Evolutionary conservation across 148 eudicot genomes (phyloP).

Genomic region (Silene uniflora): DNA sequence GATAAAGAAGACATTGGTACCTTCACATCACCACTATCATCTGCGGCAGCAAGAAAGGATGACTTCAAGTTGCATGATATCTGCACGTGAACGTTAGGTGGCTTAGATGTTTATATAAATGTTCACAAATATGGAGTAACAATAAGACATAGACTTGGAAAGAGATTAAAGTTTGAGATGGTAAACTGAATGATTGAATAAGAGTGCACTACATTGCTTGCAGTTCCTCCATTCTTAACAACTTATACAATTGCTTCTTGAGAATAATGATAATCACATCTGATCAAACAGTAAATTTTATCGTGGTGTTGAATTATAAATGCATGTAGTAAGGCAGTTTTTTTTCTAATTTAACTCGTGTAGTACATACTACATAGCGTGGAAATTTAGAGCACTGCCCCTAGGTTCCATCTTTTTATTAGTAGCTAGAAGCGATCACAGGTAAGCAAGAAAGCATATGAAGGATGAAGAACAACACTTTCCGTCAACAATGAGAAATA

Average conservation of each 20-base stretch:
- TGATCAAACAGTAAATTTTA: background rate
- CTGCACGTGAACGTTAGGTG: conserved; percentile 36
- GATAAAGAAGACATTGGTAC: conserved; percentile 30
- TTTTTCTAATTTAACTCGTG: background rate
- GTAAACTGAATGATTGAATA: background rate
- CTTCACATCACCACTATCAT: conserved; percentile 95
- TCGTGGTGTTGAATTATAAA: background rate
- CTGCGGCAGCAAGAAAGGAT: conserved; percentile 89
- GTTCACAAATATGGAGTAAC: background rate
- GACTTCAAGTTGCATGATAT: conserved; percentile 78
- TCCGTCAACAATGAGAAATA: too few species aligned
- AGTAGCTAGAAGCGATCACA: too few species aligned
- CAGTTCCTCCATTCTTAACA: background rate
- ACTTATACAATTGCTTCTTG: background rate
- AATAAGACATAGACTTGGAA: background rate
- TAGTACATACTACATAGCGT: background rate
- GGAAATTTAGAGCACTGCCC: too few species aligned
- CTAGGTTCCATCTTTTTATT: too few species aligned
- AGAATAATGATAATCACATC: background rate
- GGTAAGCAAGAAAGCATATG: too few species aligned
- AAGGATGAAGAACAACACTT: too few species aligned
- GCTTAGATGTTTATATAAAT: background rate
- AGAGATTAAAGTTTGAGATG: background rate
- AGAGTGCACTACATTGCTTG: background rate
- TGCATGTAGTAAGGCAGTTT: background rate